A percentile compares a stretch with the other conserved stretches of the same genome.
Evolutionary conservation across 805 yeast species (phyloP).

Genomic region (Phaffomyces antillensis): DNA sequence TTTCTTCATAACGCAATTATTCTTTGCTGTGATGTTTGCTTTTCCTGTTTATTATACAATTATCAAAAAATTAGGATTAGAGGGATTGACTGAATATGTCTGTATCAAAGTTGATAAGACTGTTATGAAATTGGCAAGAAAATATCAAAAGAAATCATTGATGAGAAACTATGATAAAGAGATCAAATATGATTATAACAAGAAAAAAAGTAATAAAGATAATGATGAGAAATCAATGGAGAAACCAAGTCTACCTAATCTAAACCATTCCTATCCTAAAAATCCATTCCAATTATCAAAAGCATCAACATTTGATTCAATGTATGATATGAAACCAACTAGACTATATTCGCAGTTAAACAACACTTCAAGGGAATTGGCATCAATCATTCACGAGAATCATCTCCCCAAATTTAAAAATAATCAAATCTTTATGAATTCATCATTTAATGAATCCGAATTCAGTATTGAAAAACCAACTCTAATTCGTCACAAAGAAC

Average conservation of each 20-base stretch:
- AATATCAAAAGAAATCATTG: constrained; percentile 28
- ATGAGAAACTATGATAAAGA: constrained; percentile 7
- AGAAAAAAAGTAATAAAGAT: no score
- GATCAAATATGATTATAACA: not conserved
- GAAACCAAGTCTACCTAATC: constrained; percentile 8
- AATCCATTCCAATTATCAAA: not conserved
- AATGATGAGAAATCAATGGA: not conserved
- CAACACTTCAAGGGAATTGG: not conserved
- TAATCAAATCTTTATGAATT: no score
- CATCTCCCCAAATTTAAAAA: no score
- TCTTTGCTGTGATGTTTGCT: constrained; percentile 45
- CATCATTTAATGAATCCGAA: no score
- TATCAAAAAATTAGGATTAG: constrained; percentile 27
- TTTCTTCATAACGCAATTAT: constrained; percentile 50
- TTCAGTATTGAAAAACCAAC: constrained; percentile 3
- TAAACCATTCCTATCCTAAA: not conserved
- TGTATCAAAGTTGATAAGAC: constrained; percentile 51
- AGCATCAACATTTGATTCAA: constrained; percentile 5
- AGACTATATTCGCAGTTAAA: constrained; percentile 5
- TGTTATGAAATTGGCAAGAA: constrained; percentile 44
- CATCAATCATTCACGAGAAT: not conserved
- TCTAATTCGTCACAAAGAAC: not conserved
- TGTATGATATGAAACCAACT: not conserved
- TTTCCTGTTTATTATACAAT: constrained; percentile 44
- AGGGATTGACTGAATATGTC: constrained; percentile 52